phyloP scores from a whole-genome alignment of 1,284 basidiomycete species.

The Gastroboletus turbinatus region DNA sequence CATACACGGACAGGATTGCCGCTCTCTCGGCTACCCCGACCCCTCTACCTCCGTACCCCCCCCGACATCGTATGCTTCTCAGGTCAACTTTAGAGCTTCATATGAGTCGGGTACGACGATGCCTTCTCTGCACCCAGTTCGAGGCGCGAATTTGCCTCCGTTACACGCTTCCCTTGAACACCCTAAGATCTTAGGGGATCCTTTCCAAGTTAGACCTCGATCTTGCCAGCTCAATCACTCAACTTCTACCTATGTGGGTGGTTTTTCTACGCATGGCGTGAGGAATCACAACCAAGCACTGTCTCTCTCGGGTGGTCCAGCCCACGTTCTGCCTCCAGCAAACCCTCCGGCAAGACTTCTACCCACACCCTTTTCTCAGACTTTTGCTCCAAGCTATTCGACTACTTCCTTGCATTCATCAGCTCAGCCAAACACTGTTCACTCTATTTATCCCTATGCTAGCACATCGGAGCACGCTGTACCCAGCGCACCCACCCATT shows the following conservation, averaged over 20 bases:
- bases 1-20: constrained; percentile 1
- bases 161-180: constrained; percentile 8
- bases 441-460: constrained; percentile 19
- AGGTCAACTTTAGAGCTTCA: constrained; percentile 5
- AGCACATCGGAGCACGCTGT: constrained; percentile 12
- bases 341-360: constrained; percentile 14
- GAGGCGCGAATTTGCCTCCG: constrained; percentile 16
- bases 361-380: constrained; percentile 14
- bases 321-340: constrained; percentile 1
- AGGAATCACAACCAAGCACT: constrained; percentile 50
- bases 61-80: constrained; percentile 7
- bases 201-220: constrained; percentile 56
- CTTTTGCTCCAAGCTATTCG: constrained; percentile 17
- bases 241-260: constrained; percentile 30
- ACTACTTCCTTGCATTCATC: constrained; percentile 14
- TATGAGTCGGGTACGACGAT: constrained; percentile 12
- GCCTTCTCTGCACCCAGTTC: constrained; percentile 3
- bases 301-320: constrained; percentile 34
- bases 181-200: constrained; percentile 35
- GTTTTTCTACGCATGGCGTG: constrained; percentile 1
- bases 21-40: constrained; percentile 2
- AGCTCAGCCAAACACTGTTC: constrained; percentile 16
- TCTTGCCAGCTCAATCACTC: constrained; percentile 54
- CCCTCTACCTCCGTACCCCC: constrained; percentile 26
- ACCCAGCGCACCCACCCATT: constrained; percentile 5